Evolutionary conservation across 164 flowering plant genomes (phyloP).

Genomic region (Chimonanthus salicifolius): DNA sequence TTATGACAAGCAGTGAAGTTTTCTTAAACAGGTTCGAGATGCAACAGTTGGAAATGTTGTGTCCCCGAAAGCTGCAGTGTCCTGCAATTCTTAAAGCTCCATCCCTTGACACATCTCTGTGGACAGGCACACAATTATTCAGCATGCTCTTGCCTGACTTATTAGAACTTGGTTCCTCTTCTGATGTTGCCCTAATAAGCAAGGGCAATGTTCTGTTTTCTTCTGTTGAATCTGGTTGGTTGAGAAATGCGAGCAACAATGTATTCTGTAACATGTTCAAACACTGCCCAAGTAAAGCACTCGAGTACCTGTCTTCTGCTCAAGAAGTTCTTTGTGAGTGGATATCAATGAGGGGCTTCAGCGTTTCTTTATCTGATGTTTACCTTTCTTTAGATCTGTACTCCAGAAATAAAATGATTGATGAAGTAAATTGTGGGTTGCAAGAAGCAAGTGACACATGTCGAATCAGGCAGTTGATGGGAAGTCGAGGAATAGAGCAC

Average conservation of each 20-base stretch:
- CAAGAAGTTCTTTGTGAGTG: conserved; percentile 84
- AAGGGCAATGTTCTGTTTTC: conserved; percentile 53
- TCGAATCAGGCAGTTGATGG: conserved; percentile 41
- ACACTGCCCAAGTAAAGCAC: conserved; percentile 24
- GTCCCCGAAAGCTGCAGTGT: conserved; percentile 20
- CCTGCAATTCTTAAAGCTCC: conserved; percentile 57
- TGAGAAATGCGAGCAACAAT: conserved; percentile 46
- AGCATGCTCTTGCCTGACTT: conserved; percentile 64
- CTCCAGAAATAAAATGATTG: conserved; percentile 50
- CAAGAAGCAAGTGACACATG: conserved; percentile 56
- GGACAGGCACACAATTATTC: conserved; percentile 82
- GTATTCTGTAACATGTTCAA: conserved; percentile 42
- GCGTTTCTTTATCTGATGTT: conserved; percentile 72
- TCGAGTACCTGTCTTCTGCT: conserved; percentile 47
- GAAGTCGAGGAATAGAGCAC: conserved; percentile 30
- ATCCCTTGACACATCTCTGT: conserved; percentile 18
- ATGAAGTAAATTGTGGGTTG: conserved; percentile 59
- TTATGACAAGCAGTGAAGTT: conserved; percentile 44
- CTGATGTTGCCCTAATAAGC: conserved; percentile 34
- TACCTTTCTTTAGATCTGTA: conserved; percentile 45
- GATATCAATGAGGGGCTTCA: conserved; percentile 66
- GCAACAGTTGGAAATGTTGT: conserved; percentile 82
- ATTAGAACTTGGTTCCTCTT: conserved; percentile 37
- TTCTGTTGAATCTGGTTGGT: conserved; percentile 54
- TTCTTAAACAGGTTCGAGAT: conserved; percentile 39